These are phyloP conservation scores for Coemansia sp. DNA, from an alignment of 192 early-diverging fungal species.

Conservation along the genomic window DNA sequence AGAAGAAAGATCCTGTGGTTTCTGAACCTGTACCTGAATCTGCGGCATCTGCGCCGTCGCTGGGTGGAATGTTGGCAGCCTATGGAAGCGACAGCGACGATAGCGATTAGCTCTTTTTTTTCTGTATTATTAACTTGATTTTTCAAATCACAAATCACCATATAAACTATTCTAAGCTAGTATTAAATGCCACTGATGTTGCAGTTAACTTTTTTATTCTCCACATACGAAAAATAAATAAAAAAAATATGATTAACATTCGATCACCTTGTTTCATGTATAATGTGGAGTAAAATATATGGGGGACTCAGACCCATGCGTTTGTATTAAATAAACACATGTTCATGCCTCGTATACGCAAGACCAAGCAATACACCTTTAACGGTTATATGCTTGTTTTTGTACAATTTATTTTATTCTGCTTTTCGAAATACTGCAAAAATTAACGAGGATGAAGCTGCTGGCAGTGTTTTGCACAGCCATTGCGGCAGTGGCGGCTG, in stretches of 20 bases:
- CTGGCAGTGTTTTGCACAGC: conserved; percentile 20
- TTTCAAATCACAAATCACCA: no score
- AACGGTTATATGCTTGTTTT: not conserved
- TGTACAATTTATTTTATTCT: not conserved
- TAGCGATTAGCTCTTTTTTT: not conserved
- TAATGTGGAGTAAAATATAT: not conserved
- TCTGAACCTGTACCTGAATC: not conserved
- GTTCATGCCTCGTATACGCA: not conserved
- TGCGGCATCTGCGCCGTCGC: not conserved
- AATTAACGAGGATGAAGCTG: conserved; percentile 22
- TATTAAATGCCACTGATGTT: not conserved
- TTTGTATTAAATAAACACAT: not conserved
- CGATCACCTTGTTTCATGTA: no score
- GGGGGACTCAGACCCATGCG: not conserved
- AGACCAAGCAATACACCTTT: no score
- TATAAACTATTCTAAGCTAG: no score
- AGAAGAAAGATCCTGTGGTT: not conserved
- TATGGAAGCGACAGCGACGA: conserved; percentile 28
- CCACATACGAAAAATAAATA: no score
- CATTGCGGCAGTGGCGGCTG: conserved; percentile 15
- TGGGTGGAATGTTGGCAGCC: conserved; percentile 39
- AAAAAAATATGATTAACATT: no score
- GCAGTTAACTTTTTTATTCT: not conserved
- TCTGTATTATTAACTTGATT: not conserved
- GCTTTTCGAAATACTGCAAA: not conserved